phyloP scores from a whole-genome alignment of 139 green algal species.

The Astrephomene gubernaculifera region DNA sequence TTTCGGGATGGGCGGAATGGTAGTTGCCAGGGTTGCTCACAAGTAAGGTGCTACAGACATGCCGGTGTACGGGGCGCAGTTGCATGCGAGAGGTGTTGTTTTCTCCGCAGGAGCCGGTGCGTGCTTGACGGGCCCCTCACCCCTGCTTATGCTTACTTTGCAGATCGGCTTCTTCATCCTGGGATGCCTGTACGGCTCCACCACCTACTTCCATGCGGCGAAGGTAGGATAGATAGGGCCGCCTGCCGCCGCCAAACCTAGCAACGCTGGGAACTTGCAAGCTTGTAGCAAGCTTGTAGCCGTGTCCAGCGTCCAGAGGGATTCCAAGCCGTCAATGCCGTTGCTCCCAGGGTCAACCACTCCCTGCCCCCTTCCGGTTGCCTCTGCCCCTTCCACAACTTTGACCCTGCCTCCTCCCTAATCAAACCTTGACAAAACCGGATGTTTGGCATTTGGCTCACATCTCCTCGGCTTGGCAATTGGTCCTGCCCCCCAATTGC shows the following conservation, averaged over 20 bases:
- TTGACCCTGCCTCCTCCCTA: neutral
- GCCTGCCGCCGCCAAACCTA: neutral
- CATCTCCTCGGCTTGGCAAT: too few relatives aligned
- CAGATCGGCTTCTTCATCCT: conserved; percentile 66
- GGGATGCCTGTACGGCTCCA: conserved; percentile 57
- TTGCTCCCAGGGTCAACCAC: neutral
- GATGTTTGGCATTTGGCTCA: too few relatives aligned
- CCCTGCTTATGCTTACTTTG: too few relatives aligned
- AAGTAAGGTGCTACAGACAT: neutral
- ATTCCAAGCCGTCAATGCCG: too few relatives aligned
- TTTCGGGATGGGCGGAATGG: too few relatives aligned
- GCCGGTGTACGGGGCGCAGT: neutral
- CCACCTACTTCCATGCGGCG: conserved; percentile 64
- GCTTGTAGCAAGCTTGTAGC: neutral
- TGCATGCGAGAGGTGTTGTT: neutral
- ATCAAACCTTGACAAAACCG: too few relatives aligned
- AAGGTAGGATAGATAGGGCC: neutral
- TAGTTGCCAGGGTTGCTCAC: neutral
- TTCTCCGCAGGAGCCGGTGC: neutral
- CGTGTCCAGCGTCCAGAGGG: too few relatives aligned
- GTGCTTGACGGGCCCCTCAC: too few relatives aligned
- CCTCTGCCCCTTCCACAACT: neutral
- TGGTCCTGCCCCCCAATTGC: too few relatives aligned
- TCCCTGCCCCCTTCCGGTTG: neutral
- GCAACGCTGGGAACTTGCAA: neutral